Evolutionary conservation across 495 filamentous ascomycete species (phyloP), one percentile per base, ranked within the genome.

Genomic region (Xylona heveae): DNA sequence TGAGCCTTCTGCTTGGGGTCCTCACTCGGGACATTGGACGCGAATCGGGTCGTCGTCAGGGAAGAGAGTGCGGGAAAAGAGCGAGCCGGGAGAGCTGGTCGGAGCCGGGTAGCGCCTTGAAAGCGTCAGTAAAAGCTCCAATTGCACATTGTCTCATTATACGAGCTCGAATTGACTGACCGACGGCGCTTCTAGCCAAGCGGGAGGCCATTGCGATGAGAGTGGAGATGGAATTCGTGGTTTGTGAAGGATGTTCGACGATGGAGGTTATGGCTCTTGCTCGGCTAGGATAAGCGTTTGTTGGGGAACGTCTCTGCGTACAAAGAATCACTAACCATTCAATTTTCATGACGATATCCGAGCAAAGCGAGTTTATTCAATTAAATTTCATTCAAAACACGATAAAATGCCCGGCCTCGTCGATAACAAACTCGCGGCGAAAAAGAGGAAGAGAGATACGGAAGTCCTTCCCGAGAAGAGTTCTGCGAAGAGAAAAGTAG

Each of bases 1-100:
- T 93, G 78, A 24, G 90, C 90, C 65, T 85, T 92, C 52, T 73
- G 75, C 58, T 84, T 77, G 47, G 90, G 84, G 39, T 91, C 81
- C 53, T 76, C 64, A 19, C 70, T 42, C 19, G 88, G 79, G 16
- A 84, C 68, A 52, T 69, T 81, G 44, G 83, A 84, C 40, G 66
- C 58, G 45, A 64, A 58, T 41, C 78, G 78, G 49, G 64, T 51
- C 32, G 71, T 48, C 30, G 68, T 64, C 51, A 76, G 51, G 64
- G 52, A 52, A 45, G 73, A 64, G 50, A 82, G 47, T 46, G 78
- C 66, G 53, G 78, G 78, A 46, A 79, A 56, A 46, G 61, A 54
- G 54, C 78, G 75, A 39, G 67, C 63, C 49, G 78, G 65, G 35
- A 59, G 44, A 27, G 58, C 50, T 40, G 61, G 75, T 48, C 85